Conservation (phyloP, 495 filamentous ascomycete genomes). For the Podospora anserina region DNA sequence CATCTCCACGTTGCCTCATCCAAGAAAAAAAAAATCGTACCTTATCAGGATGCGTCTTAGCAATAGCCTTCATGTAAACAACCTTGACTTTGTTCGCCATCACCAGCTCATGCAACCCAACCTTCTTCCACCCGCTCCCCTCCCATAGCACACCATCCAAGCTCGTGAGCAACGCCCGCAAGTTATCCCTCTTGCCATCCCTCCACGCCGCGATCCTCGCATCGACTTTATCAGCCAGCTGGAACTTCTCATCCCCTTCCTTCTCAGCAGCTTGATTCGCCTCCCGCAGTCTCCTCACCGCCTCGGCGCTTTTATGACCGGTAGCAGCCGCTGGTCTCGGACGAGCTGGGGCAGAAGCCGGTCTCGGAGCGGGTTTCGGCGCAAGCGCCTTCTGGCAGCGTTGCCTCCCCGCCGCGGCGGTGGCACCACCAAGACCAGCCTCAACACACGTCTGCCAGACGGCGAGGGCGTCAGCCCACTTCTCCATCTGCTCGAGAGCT, state of each 20-base stretch:
- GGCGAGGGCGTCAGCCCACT: conserved; percentile 77
- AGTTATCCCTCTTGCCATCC: conserved; percentile 84
- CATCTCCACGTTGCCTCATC: background rate
- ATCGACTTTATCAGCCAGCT: conserved; percentile 79
- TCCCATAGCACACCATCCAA: conserved; percentile 89
- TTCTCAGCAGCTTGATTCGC: conserved; percentile 80
- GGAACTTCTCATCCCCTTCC: conserved; percentile 89
- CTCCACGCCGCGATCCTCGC: conserved; percentile 74
- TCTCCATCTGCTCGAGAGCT: conserved; percentile 90
- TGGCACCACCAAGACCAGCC: conserved; percentile 74
- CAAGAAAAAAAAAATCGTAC: conserved; percentile 49
- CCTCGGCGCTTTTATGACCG: conserved; percentile 47
- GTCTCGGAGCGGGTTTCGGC: conserved; percentile 45
- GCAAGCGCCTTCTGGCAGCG: conserved; percentile 82
- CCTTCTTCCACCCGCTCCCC: conserved; percentile 91
- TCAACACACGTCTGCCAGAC: conserved; percentile 83
- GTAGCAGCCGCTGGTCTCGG: conserved; percentile 28
- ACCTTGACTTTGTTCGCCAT: conserved; percentile 92
- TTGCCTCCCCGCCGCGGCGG: conserved; percentile 80
- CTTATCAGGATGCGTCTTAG: conserved; percentile 98
- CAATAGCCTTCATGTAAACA: conserved; percentile 98
- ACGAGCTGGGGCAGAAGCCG: conserved; percentile 36
- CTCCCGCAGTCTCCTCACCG: conserved; percentile 73
- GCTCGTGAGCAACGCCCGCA: conserved; percentile 83
- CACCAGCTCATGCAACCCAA: conserved; percentile 87